A percentile compares a stretch with the other conserved stretches of the same genome.
phyloP scores from a whole-genome alignment of 176 grass and related monocot genomes.

The Thinopyrum elongatum region DNA sequence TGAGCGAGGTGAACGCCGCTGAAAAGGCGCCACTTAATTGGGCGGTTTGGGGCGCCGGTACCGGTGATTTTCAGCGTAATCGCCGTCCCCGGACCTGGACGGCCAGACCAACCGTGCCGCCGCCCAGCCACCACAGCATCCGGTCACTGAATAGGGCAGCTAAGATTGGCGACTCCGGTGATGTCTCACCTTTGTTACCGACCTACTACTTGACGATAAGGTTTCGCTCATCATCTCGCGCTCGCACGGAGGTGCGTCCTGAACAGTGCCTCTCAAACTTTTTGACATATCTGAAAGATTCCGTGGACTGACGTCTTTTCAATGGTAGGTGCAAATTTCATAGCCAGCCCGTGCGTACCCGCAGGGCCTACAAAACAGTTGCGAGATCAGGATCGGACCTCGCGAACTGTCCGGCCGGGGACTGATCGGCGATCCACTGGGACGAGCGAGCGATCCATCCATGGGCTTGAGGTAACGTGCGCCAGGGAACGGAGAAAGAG shows the following conservation, averaged over 20 bases:
- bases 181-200: neutral
- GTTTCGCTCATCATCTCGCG: too few relatives aligned
- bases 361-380: too few relatives aligned
- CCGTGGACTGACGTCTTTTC: too few relatives aligned
- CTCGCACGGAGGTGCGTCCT: neutral
- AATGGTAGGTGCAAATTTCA: too few relatives aligned
- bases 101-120: neutral
- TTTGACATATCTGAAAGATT: too few relatives aligned
- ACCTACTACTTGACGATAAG: neutral
- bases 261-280: neutral
- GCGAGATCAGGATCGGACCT: neutral
- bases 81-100: neutral
- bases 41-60: conserved; percentile 17
- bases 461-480: neutral
- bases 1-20: too few relatives aligned
- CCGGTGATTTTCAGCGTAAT: conserved; percentile 26
- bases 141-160: neutral
- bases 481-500: neutral
- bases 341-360: neutral
- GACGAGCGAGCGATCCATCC: neutral
- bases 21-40: neutral
- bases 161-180: neutral
- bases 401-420: neutral
- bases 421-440: neutral
- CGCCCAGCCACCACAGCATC: neutral